A percentile compares a stretch with the other conserved stretches of the same genome.
Conservation (phyloP, 768 basidiomycete species). For the Agrocybe pediades region DNA sequence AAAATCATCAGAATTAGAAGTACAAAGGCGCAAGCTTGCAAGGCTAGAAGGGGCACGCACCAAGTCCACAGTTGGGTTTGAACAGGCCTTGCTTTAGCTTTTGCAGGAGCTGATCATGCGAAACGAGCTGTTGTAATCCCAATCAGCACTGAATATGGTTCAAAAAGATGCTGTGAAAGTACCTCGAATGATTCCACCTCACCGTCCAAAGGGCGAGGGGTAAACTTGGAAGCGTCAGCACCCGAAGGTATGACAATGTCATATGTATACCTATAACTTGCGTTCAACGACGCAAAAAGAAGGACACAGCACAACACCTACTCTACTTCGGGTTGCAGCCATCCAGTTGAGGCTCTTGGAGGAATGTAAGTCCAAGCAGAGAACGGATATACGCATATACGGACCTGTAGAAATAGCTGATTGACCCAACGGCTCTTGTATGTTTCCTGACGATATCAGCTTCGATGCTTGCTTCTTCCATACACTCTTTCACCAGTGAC, state of each 20-base stretch:
- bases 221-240: conserved; percentile 47
- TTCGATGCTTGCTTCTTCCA: conserved; percentile 88
- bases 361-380: neutral
- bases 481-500: conserved; percentile 85
- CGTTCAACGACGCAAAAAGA: conserved; percentile 4
- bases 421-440: conserved; percentile 61
- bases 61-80: conserved; percentile 91
- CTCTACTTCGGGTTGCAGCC: conserved; percentile 89
- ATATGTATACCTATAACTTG: conserved; percentile 70
- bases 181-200: conserved; percentile 96
- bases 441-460: conserved; percentile 63
- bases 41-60: conserved; percentile 38
- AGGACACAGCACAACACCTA: conserved; percentile 31
- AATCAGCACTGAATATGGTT: neutral
- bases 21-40: neutral
- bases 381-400: neutral
- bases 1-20: conserved; percentile 33
- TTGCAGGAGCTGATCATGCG: conserved; percentile 59
- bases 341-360: conserved; percentile 61
- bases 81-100: conserved; percentile 74
- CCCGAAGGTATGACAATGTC: conserved; percentile 71
- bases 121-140: conserved; percentile 56
- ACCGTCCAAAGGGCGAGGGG: conserved; percentile 80
- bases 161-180: neutral
- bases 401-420: conserved; percentile 84